A percentile compares a stretch with the other conserved stretches of the same genome.
Evolutionary conservation across 1,284 basidiomycete species (phyloP).

Genomic region (Leccinum subrobustum): DNA sequence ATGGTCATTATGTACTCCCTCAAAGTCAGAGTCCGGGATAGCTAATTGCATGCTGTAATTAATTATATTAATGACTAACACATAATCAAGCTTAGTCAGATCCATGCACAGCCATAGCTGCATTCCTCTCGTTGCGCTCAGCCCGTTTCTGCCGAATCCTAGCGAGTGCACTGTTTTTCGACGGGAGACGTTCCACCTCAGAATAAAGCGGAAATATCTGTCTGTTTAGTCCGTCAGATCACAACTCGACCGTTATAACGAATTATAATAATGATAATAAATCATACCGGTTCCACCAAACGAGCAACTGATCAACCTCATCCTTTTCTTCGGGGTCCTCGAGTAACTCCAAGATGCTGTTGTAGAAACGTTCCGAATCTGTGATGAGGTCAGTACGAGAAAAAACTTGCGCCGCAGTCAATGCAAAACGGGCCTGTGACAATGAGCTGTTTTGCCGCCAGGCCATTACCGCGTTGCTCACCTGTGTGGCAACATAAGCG

Average conservation of each 20-base stretch:
- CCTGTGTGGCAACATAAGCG: background rate
- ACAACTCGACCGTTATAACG: background rate
- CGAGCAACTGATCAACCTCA: background rate
- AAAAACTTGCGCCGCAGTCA: background rate
- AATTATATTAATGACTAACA: too few relatives aligned
- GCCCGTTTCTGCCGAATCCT: background rate
- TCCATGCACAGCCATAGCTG: background rate
- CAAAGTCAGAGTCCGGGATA: too few relatives aligned
- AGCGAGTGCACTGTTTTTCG: background rate
- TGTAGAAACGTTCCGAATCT: background rate
- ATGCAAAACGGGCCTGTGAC: background rate
- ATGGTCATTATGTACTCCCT: too few relatives aligned
- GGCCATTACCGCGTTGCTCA: background rate
- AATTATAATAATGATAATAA: background rate
- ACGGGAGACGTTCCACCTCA: background rate
- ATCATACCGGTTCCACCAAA: background rate
- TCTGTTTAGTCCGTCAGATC: background rate
- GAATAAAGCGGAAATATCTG: background rate
- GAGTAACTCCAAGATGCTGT: background rate
- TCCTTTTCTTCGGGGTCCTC: background rate
- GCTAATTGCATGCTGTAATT: too few relatives aligned
- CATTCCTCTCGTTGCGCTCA: background rate
- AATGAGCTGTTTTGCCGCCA: background rate
- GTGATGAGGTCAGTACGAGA: background rate
- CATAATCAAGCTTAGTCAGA: background rate